Evolutionary conservation across 148 eudicot species (phyloP).

Genomic region (Rhododendron simsii): DNA sequence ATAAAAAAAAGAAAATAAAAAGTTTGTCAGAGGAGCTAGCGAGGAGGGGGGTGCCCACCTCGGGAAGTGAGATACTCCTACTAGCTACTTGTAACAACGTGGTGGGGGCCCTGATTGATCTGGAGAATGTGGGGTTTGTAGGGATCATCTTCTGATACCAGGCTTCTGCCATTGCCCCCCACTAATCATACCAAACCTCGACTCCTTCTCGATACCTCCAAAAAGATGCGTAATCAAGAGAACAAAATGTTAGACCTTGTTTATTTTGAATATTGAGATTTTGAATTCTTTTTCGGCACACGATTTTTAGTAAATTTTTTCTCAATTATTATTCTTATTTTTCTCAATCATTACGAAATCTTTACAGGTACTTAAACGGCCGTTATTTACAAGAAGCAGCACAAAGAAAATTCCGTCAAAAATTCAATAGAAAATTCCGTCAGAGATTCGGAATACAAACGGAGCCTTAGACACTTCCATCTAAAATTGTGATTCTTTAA

Average conservation of each 20-base stretch:
- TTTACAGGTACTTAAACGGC: no score
- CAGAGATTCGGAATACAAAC: no score
- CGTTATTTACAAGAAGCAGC: not conserved
- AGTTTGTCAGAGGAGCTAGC: not conserved
- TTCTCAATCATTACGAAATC: no score
- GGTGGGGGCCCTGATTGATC: constrained; percentile 15
- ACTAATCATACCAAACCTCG: not conserved
- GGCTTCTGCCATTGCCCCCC: constrained; percentile 28
- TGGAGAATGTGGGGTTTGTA: constrained; percentile 37
- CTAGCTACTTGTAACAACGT: not conserved
- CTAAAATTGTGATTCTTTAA: no score
- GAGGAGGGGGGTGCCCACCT: constrained; percentile 3
- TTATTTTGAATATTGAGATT: no score
- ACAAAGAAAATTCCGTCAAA: not conserved
- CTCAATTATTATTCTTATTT: accelerated
- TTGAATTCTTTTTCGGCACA: accelerated
- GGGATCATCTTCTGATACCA: constrained; percentile 43
- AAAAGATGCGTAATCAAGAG: not conserved
- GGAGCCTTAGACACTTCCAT: no score
- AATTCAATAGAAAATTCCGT: no score
- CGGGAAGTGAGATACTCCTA: constrained; percentile 1
- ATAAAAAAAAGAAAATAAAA: not conserved
- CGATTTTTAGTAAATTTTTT: no score
- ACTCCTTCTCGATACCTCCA: not conserved
- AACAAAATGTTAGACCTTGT: no score